These are phyloP conservation scores for Epicoccum nigrum DNA, from an alignment of 2,329 filamentous ascomycete species.

Conservation along the genomic window DNA sequence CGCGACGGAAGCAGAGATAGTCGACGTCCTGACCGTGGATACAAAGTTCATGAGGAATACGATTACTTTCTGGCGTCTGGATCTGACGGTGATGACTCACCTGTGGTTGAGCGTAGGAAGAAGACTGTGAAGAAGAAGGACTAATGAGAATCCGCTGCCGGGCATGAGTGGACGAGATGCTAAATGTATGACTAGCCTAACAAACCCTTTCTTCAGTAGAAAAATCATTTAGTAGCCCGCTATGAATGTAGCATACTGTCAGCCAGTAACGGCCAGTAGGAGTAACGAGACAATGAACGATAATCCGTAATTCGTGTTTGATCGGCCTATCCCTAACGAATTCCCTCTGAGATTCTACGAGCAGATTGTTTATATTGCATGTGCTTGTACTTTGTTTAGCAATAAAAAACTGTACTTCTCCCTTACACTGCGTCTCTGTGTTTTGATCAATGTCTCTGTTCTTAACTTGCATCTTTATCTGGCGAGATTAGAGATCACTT, in stretches of 20 bases:
- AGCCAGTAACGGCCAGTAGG: background rate
- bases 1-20: conserved; percentile 12
- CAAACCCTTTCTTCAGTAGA: too few relatives aligned
- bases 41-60: conserved; percentile 15
- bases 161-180: background rate
- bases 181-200: background rate
- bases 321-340: background rate
- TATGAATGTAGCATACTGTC: too few relatives aligned
- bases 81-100: conserved; percentile 11
- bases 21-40: conserved; percentile 14
- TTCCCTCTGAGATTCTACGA: too few relatives aligned
- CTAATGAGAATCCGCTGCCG: background rate
- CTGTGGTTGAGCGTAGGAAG: conserved; percentile 14
- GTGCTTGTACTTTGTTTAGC: too few relatives aligned
- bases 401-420: too few relatives aligned
- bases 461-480: too few relatives aligned
- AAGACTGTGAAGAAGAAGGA: conserved; percentile 12
- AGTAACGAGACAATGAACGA: conserved; percentile 1
- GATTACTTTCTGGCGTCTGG: conserved; percentile 13
- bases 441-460: too few relatives aligned
- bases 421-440: too few relatives aligned
- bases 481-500: too few relatives aligned
- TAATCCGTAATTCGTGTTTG: background rate
- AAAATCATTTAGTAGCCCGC: too few relatives aligned
- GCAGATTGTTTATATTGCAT: too few relatives aligned